phyloP scores from a whole-genome alignment of 345 rosid species.

The Gossypium bickii region DNA sequence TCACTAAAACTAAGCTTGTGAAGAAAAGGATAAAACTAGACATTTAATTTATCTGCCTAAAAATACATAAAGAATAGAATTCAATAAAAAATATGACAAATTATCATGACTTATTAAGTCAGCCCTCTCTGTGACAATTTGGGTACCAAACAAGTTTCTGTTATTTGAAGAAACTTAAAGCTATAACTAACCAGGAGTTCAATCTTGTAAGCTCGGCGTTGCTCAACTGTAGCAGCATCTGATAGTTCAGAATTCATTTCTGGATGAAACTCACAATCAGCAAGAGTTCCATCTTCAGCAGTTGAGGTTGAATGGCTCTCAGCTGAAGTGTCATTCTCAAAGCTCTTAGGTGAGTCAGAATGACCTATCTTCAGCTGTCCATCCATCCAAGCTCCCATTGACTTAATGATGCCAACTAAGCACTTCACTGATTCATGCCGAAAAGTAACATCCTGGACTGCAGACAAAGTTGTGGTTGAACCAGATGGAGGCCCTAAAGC shows the following conservation, averaged over 20 bases:
- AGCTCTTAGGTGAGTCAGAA: constrained; percentile 45
- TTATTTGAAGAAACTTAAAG: constrained; percentile 14
- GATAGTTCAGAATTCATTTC: constrained; percentile 66
- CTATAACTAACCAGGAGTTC: constrained; percentile 75
- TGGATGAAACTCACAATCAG: constrained; percentile 66
- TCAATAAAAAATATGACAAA: constrained; percentile 4
- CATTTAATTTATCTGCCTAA: not conserved
- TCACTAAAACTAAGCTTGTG: constrained; percentile 20
- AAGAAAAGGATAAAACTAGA: not conserved
- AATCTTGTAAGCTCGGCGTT: constrained; percentile 85
- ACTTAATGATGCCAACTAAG: constrained; percentile 76
- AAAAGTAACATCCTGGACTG: constrained; percentile 82
- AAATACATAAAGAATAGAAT: not conserved
- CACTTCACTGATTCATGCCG: constrained; percentile 95
- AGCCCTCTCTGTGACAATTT: constrained; percentile 1
- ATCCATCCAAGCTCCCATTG: constrained; percentile 97
- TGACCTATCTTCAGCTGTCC: constrained; percentile 67
- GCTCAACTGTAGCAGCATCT: constrained; percentile 83
- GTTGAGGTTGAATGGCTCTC: constrained; percentile 43
- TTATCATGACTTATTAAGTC: not conserved
- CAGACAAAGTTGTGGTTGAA: constrained; percentile 73
- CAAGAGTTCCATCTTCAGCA: constrained; percentile 59
- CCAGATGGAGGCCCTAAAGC: constrained; percentile 96
- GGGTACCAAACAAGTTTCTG: not conserved
- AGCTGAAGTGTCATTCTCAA: constrained; percentile 47